A percentile compares a stretch with the other conserved stretches of the same genome.
Conservation (phyloP, 805 yeast genomes). For the Yarrowia hollandica region DNA sequence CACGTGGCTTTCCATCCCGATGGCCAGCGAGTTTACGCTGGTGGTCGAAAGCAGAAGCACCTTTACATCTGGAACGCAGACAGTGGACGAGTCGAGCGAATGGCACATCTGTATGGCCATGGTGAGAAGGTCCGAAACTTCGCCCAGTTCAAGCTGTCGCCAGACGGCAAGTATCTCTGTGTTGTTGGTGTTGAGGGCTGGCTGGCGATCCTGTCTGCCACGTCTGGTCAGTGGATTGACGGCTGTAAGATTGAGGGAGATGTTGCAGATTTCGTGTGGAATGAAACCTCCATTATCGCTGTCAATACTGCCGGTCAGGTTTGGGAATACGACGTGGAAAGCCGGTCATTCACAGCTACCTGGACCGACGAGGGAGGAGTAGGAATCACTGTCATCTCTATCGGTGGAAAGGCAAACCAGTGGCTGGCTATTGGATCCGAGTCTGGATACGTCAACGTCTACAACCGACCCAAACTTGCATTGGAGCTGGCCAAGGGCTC, state of each 20-base stretch:
- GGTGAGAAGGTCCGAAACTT: conserved; percentile 80
- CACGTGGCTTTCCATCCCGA: conserved; percentile 65
- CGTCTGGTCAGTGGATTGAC: conserved; percentile 80
- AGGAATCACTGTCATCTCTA: conserved; percentile 72
- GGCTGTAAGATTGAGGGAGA: conserved; percentile 90
- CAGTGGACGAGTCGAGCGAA: conserved; percentile 73
- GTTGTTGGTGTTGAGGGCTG: conserved; percentile 86
- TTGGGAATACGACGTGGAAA: conserved; percentile 73
- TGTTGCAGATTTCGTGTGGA: conserved; percentile 76
- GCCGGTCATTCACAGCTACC: conserved; percentile 54
- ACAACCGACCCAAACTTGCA: conserved; percentile 50
- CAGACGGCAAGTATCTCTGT: conserved; percentile 70
- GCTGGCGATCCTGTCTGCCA: conserved; percentile 75
- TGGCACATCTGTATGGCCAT: conserved; percentile 88
- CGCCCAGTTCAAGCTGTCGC: conserved; percentile 79
- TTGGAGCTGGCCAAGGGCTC: conserved; percentile 36
- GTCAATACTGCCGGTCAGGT: conserved; percentile 81
- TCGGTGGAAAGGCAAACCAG: conserved; percentile 70
- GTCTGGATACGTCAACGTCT: conserved; percentile 86
- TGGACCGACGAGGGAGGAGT: conserved; percentile 89
- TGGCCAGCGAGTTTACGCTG: conserved; percentile 64
- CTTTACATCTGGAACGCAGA: conserved; percentile 91
- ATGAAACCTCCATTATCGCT: conserved; percentile 52
- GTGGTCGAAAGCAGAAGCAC: conserved; percentile 80
- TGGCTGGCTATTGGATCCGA: conserved; percentile 89